These are phyloP conservation scores for Microdochium trichocladiopsis DNA, from an alignment of 2,329 filamentous ascomycete genomes.

Conservation along the genomic window DNA sequence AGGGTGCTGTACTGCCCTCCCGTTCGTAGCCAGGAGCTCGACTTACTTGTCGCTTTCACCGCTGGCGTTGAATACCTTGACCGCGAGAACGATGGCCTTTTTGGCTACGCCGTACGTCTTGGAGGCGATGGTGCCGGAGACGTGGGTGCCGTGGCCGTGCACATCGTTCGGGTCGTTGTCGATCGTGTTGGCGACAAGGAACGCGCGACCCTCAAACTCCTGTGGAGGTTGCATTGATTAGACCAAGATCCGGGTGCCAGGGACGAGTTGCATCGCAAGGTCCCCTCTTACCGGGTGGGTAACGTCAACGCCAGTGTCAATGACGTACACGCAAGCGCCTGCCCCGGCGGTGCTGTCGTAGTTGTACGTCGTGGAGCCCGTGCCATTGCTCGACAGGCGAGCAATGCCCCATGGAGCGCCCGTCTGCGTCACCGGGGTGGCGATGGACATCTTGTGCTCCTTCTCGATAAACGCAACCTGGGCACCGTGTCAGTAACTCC, in stretches of 20 bases:
- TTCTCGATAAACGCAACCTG: background rate
- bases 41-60: background rate
- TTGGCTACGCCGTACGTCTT: constrained; percentile 32
- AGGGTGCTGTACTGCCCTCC: background rate
- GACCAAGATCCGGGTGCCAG: background rate
- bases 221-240: background rate
- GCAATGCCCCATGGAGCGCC: constrained; percentile 31
- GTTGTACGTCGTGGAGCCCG: constrained; percentile 22
- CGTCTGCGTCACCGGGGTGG: constrained; percentile 26
- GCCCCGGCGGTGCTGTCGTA: constrained; percentile 25
- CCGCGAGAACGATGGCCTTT: constrained; percentile 24
- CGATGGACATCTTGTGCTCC: constrained; percentile 5
- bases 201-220: constrained; percentile 26
- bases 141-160: constrained; percentile 29
- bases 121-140: constrained; percentile 26
- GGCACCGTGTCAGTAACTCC: background rate
- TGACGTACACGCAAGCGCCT: constrained; percentile 23
- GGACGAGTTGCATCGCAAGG: background rate
- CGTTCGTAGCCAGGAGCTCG: background rate
- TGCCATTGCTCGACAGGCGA: constrained; percentile 25
- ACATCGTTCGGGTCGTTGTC: constrained; percentile 15
- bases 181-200: constrained; percentile 22
- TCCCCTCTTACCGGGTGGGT: constrained; percentile 5
- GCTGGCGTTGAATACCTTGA: constrained; percentile 25
- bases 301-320: constrained; percentile 27